Percentiles rank a stretch among this genome's conserved stretches.
phyloP scores from a whole-genome alignment of 164 flowering plant species.

The Annona squamosa region DNA sequence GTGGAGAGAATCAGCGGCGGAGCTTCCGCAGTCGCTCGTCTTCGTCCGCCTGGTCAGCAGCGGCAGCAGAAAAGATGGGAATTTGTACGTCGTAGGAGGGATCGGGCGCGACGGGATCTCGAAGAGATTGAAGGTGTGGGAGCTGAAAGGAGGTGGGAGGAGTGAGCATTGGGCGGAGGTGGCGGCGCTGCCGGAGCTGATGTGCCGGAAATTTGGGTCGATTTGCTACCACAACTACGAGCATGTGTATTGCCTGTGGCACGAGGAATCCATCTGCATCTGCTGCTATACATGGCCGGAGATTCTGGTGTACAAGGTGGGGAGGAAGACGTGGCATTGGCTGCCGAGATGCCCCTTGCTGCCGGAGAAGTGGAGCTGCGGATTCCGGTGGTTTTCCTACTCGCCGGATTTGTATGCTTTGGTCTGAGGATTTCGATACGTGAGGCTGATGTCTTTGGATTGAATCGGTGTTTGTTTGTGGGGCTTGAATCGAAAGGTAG shows the following conservation, averaged over 20 bases:
- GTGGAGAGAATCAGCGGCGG: not conserved
- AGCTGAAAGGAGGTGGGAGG: conserved; percentile 17
- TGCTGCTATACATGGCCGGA: conserved; percentile 84
- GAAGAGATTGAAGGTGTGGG: conserved; percentile 55
- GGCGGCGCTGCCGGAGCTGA: conserved; percentile 46
- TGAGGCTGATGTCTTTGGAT: no score
- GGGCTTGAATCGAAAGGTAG: no score
- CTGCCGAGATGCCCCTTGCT: conserved; percentile 65
- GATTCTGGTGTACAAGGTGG: conserved; percentile 53
- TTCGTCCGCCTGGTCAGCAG: conserved; percentile 44
- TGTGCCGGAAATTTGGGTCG: conserved; percentile 57
- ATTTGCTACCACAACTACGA: conserved; percentile 73
- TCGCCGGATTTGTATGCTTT: conserved; percentile 45
- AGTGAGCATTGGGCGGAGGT: conserved; percentile 36
- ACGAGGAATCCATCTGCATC: conserved; percentile 54
- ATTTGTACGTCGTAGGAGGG: conserved; percentile 60
- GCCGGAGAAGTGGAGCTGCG: conserved; percentile 72
- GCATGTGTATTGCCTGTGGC: conserved; percentile 67
- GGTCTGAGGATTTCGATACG: conserved; percentile 22
- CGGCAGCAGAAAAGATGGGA: conserved; percentile 14
- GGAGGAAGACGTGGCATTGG: conserved; percentile 76
- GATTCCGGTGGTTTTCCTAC: conserved; percentile 77
- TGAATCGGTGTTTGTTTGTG: no score
- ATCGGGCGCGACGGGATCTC: conserved; percentile 59
- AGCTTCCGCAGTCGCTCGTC: conserved; percentile 35